phyloP scores from a whole-genome alignment of 2,329 filamentous ascomycete genomes.

The Pseudophaeomoniella oleicola region DNA sequence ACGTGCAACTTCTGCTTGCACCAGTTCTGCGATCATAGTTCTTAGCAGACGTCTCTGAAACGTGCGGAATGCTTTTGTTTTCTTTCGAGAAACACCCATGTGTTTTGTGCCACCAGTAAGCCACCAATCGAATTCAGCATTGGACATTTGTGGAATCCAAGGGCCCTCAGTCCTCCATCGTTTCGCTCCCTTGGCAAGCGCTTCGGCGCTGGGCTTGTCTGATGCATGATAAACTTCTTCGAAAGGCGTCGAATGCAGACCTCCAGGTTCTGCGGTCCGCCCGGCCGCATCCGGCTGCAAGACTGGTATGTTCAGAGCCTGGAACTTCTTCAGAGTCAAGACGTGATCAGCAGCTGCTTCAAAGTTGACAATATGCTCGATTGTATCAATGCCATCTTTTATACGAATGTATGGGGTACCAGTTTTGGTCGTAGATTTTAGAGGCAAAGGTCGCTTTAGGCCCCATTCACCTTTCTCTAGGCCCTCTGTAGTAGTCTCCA shows the following conservation, averaged over 20 bases:
- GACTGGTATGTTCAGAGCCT: slow-evolving; percentile 63
- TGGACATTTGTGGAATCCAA: slow-evolving; percentile 41
- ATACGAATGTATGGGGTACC: slow-evolving; percentile 65
- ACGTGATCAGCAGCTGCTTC: slow-evolving; percentile 68
- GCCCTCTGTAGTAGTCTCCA: slow-evolving; percentile 62
- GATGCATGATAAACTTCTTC: slow-evolving; percentile 5
- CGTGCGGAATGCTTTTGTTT: not conserved
- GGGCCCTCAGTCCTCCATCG: slow-evolving; percentile 45
- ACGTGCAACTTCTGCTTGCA: too few species aligned
- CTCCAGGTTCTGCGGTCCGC: slow-evolving; percentile 26
- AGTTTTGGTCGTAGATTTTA: slow-evolving; percentile 56
- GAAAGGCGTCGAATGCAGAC: slow-evolving; percentile 2
- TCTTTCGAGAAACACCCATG: too few species aligned
- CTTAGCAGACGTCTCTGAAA: not conserved
- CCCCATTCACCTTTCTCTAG: slow-evolving; percentile 78
- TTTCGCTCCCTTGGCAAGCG: slow-evolving; percentile 4
- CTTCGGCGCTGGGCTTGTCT: too few species aligned
- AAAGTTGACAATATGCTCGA: slow-evolving; percentile 83
- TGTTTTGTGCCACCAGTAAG: not conserved
- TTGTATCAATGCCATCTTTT: slow-evolving; percentile 58
- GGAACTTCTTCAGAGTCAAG: slow-evolving; percentile 69
- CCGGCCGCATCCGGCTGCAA: slow-evolving; percentile 38
- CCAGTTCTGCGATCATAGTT: not conserved
- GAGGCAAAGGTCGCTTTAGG: slow-evolving; percentile 69
- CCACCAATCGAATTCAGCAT: slow-evolving; percentile 34